These are phyloP conservation scores for Saturnispora mendoncae DNA, from an alignment of 805 yeast genomes.

Conservation along the genomic window DNA sequence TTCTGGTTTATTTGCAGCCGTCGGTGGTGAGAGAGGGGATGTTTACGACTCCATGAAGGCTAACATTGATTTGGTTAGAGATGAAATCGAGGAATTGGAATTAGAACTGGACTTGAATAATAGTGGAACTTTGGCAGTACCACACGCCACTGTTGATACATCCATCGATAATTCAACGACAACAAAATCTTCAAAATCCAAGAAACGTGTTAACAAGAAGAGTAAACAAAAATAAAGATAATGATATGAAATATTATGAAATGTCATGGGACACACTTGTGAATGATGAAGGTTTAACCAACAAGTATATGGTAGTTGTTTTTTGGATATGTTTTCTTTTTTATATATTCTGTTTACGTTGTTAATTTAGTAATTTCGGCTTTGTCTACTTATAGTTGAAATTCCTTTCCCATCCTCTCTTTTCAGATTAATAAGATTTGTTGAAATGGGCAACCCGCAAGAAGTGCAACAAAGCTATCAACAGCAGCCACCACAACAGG, in stretches of 20 bases:
- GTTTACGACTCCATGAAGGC: constrained; percentile 17
- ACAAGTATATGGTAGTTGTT: too few species aligned
- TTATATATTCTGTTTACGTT: too few species aligned
- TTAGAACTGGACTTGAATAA: constrained; percentile 3
- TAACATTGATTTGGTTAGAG: constrained; percentile 10
- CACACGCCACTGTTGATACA: not conserved
- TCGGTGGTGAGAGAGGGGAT: constrained; percentile 8
- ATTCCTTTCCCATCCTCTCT: too few species aligned
- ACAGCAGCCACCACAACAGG: constrained; percentile 8
- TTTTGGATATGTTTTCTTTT: too few species aligned
- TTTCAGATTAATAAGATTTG: too few species aligned
- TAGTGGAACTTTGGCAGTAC: constrained; percentile 7
- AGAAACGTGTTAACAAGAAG: not conserved
- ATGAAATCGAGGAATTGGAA: constrained; percentile 18
- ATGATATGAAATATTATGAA: too few species aligned
- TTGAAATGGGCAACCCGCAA: too few species aligned
- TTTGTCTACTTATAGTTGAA: too few species aligned
- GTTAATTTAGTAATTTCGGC: too few species aligned
- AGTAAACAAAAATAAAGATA: not conserved
- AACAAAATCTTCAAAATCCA: not conserved
- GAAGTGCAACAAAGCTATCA: not conserved
- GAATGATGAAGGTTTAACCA: too few species aligned
- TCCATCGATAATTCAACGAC: not conserved
- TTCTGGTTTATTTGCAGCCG: constrained; percentile 12
- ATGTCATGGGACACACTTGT: too few species aligned